Evolutionary conservation across 2,329 filamentous ascomycete genomes (phyloP), one percentile per base, ranked within the genome.

Genomic region (Fusarium brachygibbosum): DNA sequence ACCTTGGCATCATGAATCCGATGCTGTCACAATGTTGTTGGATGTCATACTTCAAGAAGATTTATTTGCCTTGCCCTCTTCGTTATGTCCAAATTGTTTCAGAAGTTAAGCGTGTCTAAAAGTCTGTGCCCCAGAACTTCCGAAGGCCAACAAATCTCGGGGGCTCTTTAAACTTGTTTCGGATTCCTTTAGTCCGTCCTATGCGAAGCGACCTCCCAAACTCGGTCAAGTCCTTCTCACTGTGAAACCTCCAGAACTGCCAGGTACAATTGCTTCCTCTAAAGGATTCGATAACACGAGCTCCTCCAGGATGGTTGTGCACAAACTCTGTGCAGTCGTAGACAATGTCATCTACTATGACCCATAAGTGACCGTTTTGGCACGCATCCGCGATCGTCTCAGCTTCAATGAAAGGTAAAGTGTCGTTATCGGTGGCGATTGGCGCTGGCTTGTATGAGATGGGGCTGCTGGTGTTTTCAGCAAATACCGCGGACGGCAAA

Each of bases 171-270:
- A 49, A 49, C 19, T 13, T 49, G 14, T 49, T 49, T 25, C 10
- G 19, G 17, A 49, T 28, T 13, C 46, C 46, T 13, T 28, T n/a
- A 12, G 63, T 66, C 10, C 28, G 21, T 1, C 58, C 58, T 58
- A 66, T 42, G n/a, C 63, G 52, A 17, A 57, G 52, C 12, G 48
- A 35, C 6, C 32, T 19, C 12, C 58, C 52, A 58, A 58, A 58
- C 9, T 54, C 49, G 4, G 12, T 7, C 38, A 66, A 29, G 7
- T 63, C 28, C 29, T 54, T 53, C 31, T 50, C 41, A 7, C 53
- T 7, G n/a, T 63, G 58, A 17, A 66, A 66, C 23, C 63, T 51
- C 54, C 54, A 66, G 19, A 66, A 66, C 16, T 66, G 54, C 63
- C 54, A 66, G 4, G 42, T 58, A 17, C 54, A 66, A 28, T 66